phyloP scores from a whole-genome alignment of 2,329 filamentous ascomycete species.

The Orbilia oligospora region DNA sequence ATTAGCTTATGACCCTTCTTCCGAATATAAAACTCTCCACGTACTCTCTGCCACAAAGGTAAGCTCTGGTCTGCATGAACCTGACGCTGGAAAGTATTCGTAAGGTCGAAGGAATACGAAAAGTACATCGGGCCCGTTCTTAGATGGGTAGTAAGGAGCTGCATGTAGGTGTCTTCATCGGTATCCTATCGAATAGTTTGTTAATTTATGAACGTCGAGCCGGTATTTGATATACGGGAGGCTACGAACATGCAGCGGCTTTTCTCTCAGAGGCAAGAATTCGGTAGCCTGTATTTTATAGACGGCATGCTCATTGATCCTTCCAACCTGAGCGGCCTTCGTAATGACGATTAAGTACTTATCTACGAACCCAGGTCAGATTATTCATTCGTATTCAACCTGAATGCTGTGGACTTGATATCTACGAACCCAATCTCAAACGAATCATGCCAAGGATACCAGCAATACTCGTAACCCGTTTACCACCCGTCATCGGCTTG shows the following conservation, averaged over 20 bases:
- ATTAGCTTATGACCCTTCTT: slow-evolving; percentile 4
- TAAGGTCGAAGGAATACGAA: slow-evolving; percentile 96
- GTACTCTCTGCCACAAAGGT: slow-evolving; percentile 84
- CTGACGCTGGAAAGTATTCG: slow-evolving; percentile 96
- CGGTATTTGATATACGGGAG: background rate
- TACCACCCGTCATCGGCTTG: slow-evolving; percentile 80
- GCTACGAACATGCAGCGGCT: slow-evolving; percentile 63
- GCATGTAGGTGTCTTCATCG: slow-evolving; percentile 93
- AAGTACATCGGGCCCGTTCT: slow-evolving; percentile 94
- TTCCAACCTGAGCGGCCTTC: slow-evolving; percentile 90
- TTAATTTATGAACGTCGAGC: slow-evolving; percentile 11
- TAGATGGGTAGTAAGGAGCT: slow-evolving; percentile 82
- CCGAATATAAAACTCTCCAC: slow-evolving; percentile 22
- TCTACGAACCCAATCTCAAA: slow-evolving; percentile 82
- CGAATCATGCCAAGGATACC: slow-evolving; percentile 96
- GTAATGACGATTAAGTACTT: slow-evolving; percentile 98
- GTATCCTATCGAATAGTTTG: slow-evolving; percentile 77
- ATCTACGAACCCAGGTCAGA: slow-evolving; percentile 70
- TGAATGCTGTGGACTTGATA: background rate
- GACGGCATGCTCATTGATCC: slow-evolving; percentile 94
- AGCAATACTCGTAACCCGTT: slow-evolving; percentile 92
- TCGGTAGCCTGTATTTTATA: slow-evolving; percentile 94
- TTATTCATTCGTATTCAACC: slow-evolving; percentile 34
- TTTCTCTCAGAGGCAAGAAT: slow-evolving; percentile 90
- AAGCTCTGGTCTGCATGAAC: slow-evolving; percentile 78